A percentile compares a stretch with the other conserved stretches of the same genome.
Conservation (phyloP, 2,329 filamentous ascomycete species). For the Ilyonectria mors-panacis region DNA sequence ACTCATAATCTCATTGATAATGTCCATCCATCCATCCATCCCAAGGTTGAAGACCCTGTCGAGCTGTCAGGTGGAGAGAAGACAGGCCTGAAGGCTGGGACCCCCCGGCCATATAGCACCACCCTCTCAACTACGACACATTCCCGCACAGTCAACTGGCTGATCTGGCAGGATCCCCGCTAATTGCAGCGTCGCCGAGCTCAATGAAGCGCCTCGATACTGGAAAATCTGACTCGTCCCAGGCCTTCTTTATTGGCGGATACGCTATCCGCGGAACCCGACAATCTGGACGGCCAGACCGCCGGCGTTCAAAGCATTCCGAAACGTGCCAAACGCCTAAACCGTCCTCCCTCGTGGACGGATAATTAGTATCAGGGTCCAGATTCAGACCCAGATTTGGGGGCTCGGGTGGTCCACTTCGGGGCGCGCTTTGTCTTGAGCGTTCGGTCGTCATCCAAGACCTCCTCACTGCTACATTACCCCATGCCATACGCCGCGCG, state of each 20-base stretch:
- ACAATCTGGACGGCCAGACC: conserved; percentile 22
- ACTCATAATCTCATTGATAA: not conserved
- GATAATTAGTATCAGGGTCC: not conserved
- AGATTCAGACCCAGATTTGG: not conserved
- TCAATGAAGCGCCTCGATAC: conserved; percentile 13
- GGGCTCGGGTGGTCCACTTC: conserved; percentile 22
- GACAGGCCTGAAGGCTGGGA: not conserved
- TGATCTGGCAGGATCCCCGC: not conserved
- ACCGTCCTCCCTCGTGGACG: conserved; percentile 23
- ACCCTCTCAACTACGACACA: not conserved
- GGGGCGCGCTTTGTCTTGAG: not conserved
- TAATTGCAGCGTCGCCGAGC: not conserved
- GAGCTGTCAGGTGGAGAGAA: not conserved
- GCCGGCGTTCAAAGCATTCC: conserved; percentile 22
- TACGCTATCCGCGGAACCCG: conserved; percentile 13
- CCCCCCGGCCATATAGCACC: not conserved
- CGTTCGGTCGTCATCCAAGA: not conserved
- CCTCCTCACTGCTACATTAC: conserved; percentile 9
- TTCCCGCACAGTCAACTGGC: not conserved
- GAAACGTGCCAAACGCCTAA: not conserved
- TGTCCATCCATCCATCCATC: not conserved
- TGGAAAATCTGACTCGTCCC: conserved; percentile 16
- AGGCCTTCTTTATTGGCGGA: conserved; percentile 30
- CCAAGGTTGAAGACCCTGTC: not conserved
- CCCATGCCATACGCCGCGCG: conserved; percentile 10